Evolutionary conservation across 495 filamentous ascomycete species (phyloP).

Genomic region (Penicillium turbatum): DNA sequence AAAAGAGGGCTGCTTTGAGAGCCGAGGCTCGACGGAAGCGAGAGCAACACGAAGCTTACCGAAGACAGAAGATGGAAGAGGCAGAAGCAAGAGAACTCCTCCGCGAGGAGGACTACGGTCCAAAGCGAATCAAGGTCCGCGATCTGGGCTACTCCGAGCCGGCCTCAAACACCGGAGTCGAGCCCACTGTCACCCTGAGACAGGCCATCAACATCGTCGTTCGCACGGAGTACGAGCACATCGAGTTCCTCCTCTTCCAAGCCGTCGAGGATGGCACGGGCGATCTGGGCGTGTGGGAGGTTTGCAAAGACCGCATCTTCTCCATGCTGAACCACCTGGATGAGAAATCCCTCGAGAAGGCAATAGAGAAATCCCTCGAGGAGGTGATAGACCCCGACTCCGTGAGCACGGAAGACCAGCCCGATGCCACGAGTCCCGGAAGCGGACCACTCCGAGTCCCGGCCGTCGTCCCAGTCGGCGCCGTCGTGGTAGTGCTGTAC

Average conservation of each 20-base stretch:
- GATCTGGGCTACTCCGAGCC: slow-evolving; percentile 23
- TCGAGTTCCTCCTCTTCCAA: slow-evolving; percentile 23
- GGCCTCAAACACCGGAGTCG: slow-evolving; percentile 4
- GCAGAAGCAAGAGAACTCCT: slow-evolving; percentile 5
- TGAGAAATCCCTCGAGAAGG: slow-evolving; percentile 8
- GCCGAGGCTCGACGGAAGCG: background rate
- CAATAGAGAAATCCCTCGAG: slow-evolving; percentile 8
- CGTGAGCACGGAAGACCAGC: background rate
- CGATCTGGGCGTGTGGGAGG: slow-evolving; percentile 66
- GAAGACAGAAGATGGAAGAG: background rate
- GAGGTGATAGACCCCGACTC: background rate
- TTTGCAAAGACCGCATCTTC: slow-evolving; percentile 68
- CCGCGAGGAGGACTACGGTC: background rate
- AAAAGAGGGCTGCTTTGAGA: slow-evolving; percentile 1
- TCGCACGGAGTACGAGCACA: slow-evolving; percentile 26
- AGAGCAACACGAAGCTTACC: background rate
- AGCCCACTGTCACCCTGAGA: slow-evolving; percentile 16
- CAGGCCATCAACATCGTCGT: slow-evolving; percentile 28
- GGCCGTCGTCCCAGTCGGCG: slow-evolving; percentile 36
- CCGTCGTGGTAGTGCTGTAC: slow-evolving; percentile 63
- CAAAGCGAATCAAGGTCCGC: slow-evolving; percentile 12
- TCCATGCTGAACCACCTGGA: slow-evolving; percentile 49
- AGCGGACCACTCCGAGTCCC: slow-evolving; percentile 28
- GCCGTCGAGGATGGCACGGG: slow-evolving; percentile 44
- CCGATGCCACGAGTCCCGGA: background rate